Base-by-base conservation (phyloP, 1,139 yeast species). In the Lodderomyces theae region DNA sequence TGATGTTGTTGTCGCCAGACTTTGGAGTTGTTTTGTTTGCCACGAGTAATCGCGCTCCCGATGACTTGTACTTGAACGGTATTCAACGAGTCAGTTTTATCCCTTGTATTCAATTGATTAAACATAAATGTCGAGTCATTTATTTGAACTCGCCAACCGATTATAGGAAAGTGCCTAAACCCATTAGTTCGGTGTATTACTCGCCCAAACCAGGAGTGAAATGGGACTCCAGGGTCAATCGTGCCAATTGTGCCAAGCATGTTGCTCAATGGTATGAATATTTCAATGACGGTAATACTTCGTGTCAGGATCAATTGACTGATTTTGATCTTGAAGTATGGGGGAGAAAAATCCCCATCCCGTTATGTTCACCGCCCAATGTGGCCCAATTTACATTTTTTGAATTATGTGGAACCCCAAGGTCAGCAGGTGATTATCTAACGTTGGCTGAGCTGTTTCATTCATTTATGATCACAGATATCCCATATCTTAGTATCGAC, bases 381-480 rank as follows among this genome's bases (percentile, higher is more conserved):
- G 97, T 89, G 15, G 97, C 97, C 1, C 94, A 86, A 59, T 90
- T 89, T 61, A 75, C 94, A 3, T 92, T 92, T 58, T 77, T 79
- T 37, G 83, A 92, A 57, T 67, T 92, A 31, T 92, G 97, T 61
- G 96, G 95, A 2, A 67, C 74, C 44, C 92, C 95, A 8, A 65
- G 87, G 49, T 89, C 96, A n/a, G 97, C 98, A 0, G 97, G 97
- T 9, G 98, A 92, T 61, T 92, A 92, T 58, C 72, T 92, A 31
- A 81, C 89, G 25, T 65, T 92, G 48, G 95, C 97, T 3, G 73
- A 77, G n/a, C 69, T 80, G 19, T 92, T 82, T 66, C 79, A 79
- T 42, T 77, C 90, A 9, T 85, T 90, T 51, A 80, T 92, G 11
- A 74, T 92, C 33, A 89, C 97, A 0, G 97, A 90, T 57, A 89